Percentiles rank a stretch among this genome's conserved stretches.
Evolutionary conservation across 2,329 filamentous ascomycete species (phyloP).

Genomic region (Nothophaeocryptopus gaeumannii): DNA sequence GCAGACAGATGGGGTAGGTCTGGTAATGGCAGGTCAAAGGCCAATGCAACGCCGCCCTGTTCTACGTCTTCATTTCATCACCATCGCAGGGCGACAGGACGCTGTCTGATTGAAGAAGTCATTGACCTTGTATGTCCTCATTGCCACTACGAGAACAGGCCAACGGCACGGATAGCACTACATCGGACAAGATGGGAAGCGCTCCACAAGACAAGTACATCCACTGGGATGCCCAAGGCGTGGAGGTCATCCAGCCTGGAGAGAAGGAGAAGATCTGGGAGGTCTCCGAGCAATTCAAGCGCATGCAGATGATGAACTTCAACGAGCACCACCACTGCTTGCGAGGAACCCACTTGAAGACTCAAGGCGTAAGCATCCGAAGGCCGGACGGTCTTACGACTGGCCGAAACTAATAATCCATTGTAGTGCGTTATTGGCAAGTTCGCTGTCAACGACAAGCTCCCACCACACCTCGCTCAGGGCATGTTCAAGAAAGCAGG

Average conservation of each 20-base stretch:
- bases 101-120: background rate
- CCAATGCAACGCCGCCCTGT: background rate
- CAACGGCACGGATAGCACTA: slow-evolving; percentile 1
- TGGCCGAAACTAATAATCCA: slow-evolving; percentile 2
- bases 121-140: slow-evolving; percentile 1
- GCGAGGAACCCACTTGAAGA: slow-evolving; percentile 40
- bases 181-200: slow-evolving; percentile 15
- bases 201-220: slow-evolving; percentile 19
- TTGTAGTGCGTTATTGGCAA: slow-evolving; percentile 33
- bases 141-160: slow-evolving; percentile 4
- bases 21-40: background rate
- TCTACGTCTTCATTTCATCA: background rate
- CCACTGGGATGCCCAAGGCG: slow-evolving; percentile 35
- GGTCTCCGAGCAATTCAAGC: slow-evolving; percentile 38
- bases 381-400: too few relatives aligned
- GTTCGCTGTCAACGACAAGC: slow-evolving; percentile 33
- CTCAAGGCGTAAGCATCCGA: slow-evolving; percentile 29
- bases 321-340: slow-evolving; percentile 39
- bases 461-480: slow-evolving; percentile 37
- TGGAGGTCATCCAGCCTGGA: slow-evolving; percentile 32
- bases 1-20: slow-evolving; percentile 13
- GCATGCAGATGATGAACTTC: slow-evolving; percentile 43
- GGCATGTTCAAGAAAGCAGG: slow-evolving; percentile 37
- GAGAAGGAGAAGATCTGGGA: slow-evolving; percentile 38
- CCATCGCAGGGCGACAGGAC: background rate